Conservation (phyloP, 2,329 filamentous ascomycete genomes). For the Botrytis tulipae region DNA sequence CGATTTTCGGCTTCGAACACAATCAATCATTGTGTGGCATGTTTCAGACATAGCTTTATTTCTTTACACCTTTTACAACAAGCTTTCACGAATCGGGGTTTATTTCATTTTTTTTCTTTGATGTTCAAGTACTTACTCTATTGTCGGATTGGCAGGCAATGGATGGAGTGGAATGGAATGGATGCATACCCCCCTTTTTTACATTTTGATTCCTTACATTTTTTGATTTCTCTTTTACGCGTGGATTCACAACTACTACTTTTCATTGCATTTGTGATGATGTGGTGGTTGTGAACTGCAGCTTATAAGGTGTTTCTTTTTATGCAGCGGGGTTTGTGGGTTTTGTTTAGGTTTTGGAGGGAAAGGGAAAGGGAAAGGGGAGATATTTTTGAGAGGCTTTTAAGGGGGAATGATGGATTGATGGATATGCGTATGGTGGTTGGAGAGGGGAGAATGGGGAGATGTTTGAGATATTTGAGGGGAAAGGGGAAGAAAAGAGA, state of each 20-base stretch:
- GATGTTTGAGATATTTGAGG: neutral
- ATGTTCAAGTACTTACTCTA: constrained; percentile 5
- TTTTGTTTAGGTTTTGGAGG: neutral
- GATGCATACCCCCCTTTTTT: constrained; percentile 13
- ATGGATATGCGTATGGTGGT: neutral
- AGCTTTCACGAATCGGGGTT: neutral
- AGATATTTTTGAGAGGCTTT: neutral
- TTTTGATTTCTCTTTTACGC: neutral
- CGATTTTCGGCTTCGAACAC: neutral
- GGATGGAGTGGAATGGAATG: constrained; percentile 9
- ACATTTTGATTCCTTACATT: neutral
- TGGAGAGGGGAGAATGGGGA: neutral
- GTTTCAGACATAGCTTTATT: constrained; percentile 8
- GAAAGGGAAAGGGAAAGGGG: no score
- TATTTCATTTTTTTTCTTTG: neutral
- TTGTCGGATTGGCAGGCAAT: constrained; percentile 1
- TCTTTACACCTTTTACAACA: neutral
- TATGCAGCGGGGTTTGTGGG: neutral
- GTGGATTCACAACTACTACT: neutral
- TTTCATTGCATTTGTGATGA: neutral
- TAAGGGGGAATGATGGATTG: no score
- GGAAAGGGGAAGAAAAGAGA: neutral
- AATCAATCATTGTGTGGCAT: neutral
- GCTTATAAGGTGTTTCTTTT: neutral
- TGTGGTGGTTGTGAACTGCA: neutral